Evolutionary conservation across 2,329 filamentous ascomycete species (phyloP).

Genomic region (Hypoxylon sp.): DNA sequence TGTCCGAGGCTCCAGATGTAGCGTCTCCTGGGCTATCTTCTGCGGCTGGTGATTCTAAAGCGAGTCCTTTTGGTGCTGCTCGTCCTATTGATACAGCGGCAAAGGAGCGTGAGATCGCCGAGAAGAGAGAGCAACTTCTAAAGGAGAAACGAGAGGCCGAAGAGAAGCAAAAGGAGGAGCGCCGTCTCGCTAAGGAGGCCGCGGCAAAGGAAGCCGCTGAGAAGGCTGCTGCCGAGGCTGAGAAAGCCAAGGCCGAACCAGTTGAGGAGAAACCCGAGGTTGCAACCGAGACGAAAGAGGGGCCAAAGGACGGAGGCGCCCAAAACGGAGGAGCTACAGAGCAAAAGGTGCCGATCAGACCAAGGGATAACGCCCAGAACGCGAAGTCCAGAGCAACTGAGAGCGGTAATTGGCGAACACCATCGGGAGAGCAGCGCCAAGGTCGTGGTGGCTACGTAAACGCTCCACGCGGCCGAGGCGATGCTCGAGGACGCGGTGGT

Average conservation of each 20-base stretch:
- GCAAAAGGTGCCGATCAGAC: slow-evolving; percentile 63
- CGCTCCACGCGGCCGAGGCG: slow-evolving; percentile 52
- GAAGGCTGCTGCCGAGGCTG: slow-evolving; percentile 36
- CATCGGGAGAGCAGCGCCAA: slow-evolving; percentile 63
- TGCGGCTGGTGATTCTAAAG: slow-evolving; percentile 77
- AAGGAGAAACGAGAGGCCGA: slow-evolving; percentile 90
- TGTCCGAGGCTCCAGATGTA: slow-evolving; percentile 77
- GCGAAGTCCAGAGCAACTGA: slow-evolving; percentile 70
- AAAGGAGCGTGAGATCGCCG: slow-evolving; percentile 89
- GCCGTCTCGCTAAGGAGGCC: slow-evolving; percentile 73
- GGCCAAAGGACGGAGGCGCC: slow-evolving; percentile 49
- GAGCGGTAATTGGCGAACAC: slow-evolving; percentile 72
- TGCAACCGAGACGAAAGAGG: slow-evolving; percentile 51
- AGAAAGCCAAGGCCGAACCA: slow-evolving; percentile 52
- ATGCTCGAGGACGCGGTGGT: slow-evolving; percentile 62
- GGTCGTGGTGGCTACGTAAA: slow-evolving; percentile 55
- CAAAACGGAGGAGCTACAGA: slow-evolving; percentile 59
- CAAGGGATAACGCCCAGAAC: slow-evolving; percentile 62
- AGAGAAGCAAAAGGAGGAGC: slow-evolving; percentile 86
- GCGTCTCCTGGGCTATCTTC: slow-evolving; percentile 66
- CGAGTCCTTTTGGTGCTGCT: slow-evolving; percentile 93
- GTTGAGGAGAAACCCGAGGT: slow-evolving; percentile 58
- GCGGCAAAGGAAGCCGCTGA: slow-evolving; percentile 68
- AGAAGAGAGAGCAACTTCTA: slow-evolving; percentile 81
- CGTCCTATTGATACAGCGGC: slow-evolving; percentile 94